These are phyloP conservation scores for Fonsecaea pedrosoi DNA, from an alignment of 2,329 filamentous ascomycete species.

Conservation along the genomic window DNA sequence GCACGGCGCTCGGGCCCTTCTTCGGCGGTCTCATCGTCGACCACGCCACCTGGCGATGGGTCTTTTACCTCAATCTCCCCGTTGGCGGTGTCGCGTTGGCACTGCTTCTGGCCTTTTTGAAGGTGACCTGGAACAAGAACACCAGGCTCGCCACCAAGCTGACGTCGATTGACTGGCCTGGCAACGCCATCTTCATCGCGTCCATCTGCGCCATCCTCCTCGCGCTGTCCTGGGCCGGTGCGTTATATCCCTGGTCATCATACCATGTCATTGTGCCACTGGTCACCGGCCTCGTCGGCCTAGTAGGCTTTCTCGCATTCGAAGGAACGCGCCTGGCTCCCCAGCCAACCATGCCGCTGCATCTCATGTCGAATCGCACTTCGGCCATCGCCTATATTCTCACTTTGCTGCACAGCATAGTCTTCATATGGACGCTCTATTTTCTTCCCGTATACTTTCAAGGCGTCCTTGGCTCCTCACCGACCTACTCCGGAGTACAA, in stretches of 20 bases:
- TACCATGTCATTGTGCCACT: slow-evolving; percentile 51
- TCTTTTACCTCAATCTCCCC: slow-evolving; percentile 57
- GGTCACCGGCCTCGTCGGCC: slow-evolving; percentile 43
- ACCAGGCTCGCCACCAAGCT: slow-evolving; percentile 43
- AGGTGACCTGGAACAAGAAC: slow-evolving; percentile 35
- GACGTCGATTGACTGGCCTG: slow-evolving; percentile 51
- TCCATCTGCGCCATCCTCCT: slow-evolving; percentile 50
- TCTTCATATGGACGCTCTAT: slow-evolving; percentile 53
- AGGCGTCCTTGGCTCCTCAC: slow-evolving; percentile 33
- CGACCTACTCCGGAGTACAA: slow-evolving; percentile 41
- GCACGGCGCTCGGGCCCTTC: slow-evolving; percentile 43
- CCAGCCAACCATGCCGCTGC: slow-evolving; percentile 47
- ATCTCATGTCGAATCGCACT: slow-evolving; percentile 47
- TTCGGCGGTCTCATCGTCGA: slow-evolving; percentile 52
- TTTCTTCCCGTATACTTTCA: slow-evolving; percentile 55
- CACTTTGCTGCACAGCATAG: slow-evolving; percentile 51
- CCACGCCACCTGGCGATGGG: slow-evolving; percentile 34
- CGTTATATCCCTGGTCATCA: slow-evolving; percentile 48
- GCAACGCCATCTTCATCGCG: slow-evolving; percentile 49
- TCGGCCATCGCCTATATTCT: slow-evolving; percentile 49
- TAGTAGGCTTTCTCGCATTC: slow-evolving; percentile 46
- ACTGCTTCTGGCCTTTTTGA: slow-evolving; percentile 45
- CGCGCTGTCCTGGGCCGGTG: slow-evolving; percentile 53
- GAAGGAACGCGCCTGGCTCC: slow-evolving; percentile 48
- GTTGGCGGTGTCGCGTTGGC: slow-evolving; percentile 36